A percentile compares a stretch with the other conserved stretches of the same genome.
phyloP scores from a whole-genome alignment of 2,329 filamentous ascomycete genomes.

The Microdochium nivale region DNA sequence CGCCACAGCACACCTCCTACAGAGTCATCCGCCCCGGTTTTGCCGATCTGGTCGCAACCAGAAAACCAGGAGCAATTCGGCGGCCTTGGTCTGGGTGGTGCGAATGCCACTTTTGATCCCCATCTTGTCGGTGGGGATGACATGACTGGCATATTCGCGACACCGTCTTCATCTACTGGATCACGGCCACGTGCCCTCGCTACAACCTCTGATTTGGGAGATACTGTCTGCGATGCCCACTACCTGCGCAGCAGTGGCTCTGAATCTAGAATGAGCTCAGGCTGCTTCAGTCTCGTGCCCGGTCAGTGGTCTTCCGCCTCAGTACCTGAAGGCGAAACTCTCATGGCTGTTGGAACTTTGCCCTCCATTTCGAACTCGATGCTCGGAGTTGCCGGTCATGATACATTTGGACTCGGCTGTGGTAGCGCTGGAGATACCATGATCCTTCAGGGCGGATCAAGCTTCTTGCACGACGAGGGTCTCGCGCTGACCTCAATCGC shows the following conservation, averaged over 20 bases:
- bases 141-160: constrained; percentile 12
- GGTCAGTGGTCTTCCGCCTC: constrained; percentile 11
- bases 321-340: constrained; percentile 12
- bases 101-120: constrained; percentile 15
- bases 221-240: constrained; percentile 12
- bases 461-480: not conserved
- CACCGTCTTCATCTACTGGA: constrained; percentile 6
- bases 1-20: constrained; percentile 6
- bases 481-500: not conserved
- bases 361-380: constrained; percentile 4
- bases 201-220: constrained; percentile 8
- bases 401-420: constrained; percentile 7
- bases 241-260: constrained; percentile 20
- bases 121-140: constrained; percentile 15
- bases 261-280: constrained; percentile 15
- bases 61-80: constrained; percentile 13
- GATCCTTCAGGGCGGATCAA: constrained; percentile 10
- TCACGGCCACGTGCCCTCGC: constrained; percentile 16
- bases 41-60: constrained; percentile 12
- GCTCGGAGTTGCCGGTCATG: constrained; percentile 3
- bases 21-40: not conserved
- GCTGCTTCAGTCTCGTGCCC: constrained; percentile 14
- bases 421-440: constrained; percentile 16
- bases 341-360: constrained; percentile 9
- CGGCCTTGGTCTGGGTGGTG: constrained; percentile 16